phyloP scores from a whole-genome alignment of 768 basidiomycete genomes.

The Auricularia sp. region DNA sequence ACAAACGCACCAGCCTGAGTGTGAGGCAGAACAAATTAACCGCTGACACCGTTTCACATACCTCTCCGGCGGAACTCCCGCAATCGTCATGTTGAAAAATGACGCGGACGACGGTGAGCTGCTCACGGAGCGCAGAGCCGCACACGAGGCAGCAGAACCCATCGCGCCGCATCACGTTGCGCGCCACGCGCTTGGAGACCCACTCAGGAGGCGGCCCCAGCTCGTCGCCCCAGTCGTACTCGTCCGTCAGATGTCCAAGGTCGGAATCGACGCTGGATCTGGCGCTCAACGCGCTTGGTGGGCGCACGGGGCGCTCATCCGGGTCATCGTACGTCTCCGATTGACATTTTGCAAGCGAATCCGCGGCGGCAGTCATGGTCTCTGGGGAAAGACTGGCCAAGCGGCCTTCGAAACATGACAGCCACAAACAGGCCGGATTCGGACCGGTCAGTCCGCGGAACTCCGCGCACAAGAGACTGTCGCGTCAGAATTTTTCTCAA shows the following conservation, averaged over 20 bases:
- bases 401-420: too few relatives aligned
- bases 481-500: too few relatives aligned
- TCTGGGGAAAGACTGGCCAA: too few relatives aligned
- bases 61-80: too few relatives aligned
- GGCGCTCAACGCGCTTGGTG: not conserved
- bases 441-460: too few relatives aligned
- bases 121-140: not conserved
- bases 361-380: too few relatives aligned
- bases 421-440: too few relatives aligned
- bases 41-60: too few relatives aligned
- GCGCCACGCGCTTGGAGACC: not conserved
- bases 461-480: too few relatives aligned
- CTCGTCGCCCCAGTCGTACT: not conserved
- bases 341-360: too few relatives aligned
- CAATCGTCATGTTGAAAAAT: not conserved
- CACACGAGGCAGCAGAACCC: not conserved
- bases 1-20: too few relatives aligned
- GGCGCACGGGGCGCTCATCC: not conserved
- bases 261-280: not conserved
- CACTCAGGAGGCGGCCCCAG: not conserved
- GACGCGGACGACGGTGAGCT: not conserved
- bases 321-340: not conserved
- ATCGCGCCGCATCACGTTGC: not conserved
- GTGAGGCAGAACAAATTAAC: too few relatives aligned
- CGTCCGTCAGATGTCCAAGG: not conserved